These are phyloP conservation scores for Fagus crenata DNA, from an alignment of 306 rosid genomes.

Conservation along the genomic window DNA sequence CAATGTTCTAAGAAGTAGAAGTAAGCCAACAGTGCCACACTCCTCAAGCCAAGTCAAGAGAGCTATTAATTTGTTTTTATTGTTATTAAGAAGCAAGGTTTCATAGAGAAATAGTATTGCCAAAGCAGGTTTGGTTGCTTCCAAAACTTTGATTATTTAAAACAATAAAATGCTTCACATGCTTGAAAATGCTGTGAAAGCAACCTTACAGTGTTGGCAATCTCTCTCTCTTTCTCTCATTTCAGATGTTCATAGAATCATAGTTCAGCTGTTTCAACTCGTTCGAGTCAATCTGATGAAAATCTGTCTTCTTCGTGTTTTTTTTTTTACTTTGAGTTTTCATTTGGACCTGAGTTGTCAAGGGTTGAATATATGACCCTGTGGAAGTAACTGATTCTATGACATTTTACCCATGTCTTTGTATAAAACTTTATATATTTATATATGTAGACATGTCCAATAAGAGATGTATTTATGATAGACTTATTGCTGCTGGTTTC, in stretches of 20 bases:
- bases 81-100: conserved; percentile 14
- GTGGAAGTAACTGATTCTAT: conserved; percentile 29
- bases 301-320: conserved; percentile 29
- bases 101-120: conserved; percentile 23
- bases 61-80: conserved; percentile 22
- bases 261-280: neutral
- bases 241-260: conserved; percentile 38
- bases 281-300: conserved; percentile 12
- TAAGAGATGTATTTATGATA: conserved; percentile 46
- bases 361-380: conserved; percentile 25
- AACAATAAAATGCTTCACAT: conserved; percentile 23
- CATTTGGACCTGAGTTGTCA: conserved; percentile 17
- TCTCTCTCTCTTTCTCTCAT: conserved; percentile 17
- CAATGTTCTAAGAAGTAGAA: conserved; percentile 54
- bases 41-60: conserved; percentile 12
- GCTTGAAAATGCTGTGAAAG: conserved; percentile 33
- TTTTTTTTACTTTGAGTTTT: conserved; percentile 15
- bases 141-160: conserved; percentile 23
- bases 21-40: conserved; percentile 9
- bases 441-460: conserved; percentile 25
- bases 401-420: conserved; percentile 20
- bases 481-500: conserved; percentile 58
- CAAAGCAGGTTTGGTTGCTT: conserved; percentile 41
- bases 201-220: conserved; percentile 29
- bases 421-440: conserved; percentile 15